A percentile compares a stretch with the other conserved stretches of the same genome.
These are phyloP conservation scores for Aegle marmelos DNA, from an alignment of 345 rosid genomes.

Conservation along the genomic window DNA sequence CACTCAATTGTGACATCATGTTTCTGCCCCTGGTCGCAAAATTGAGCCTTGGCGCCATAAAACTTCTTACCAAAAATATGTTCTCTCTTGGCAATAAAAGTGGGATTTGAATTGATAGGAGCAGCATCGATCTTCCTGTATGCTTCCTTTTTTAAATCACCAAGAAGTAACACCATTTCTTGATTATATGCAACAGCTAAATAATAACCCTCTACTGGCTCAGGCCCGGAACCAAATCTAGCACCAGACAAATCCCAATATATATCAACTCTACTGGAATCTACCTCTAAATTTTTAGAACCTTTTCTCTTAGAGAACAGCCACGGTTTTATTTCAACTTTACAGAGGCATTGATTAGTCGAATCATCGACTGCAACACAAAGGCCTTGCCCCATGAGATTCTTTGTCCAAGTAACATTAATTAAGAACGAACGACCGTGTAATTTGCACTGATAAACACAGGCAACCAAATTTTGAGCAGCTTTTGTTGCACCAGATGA, in stretches of 20 bases:
- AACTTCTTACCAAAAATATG: slow-evolving; percentile 80
- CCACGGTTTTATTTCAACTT: slow-evolving; percentile 90
- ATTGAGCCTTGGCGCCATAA: slow-evolving; percentile 71
- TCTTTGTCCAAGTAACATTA: slow-evolving; percentile 81
- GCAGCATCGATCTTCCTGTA: slow-evolving; percentile 52
- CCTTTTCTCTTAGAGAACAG: slow-evolving; percentile 83
- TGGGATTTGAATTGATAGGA: slow-evolving; percentile 38
- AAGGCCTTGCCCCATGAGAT: slow-evolving; percentile 83
- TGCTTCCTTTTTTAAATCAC: slow-evolving; percentile 83
- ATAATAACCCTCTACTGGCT: slow-evolving; percentile 70
- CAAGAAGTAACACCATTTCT: slow-evolving; percentile 66
- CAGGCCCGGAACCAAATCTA: slow-evolving; percentile 80
- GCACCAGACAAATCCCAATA: slow-evolving; percentile 78
- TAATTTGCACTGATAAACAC: slow-evolving; percentile 67
- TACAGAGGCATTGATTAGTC: slow-evolving; percentile 58
- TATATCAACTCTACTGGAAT: slow-evolving; percentile 49
- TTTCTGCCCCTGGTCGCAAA: slow-evolving; percentile 53
- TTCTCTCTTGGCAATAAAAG: slow-evolving; percentile 68
- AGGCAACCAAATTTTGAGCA: slow-evolving; percentile 77
- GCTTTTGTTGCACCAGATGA: slow-evolving; percentile 44
- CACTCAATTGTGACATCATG: slow-evolving; percentile 83
- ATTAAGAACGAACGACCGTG: slow-evolving; percentile 59
- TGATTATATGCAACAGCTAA: slow-evolving; percentile 61
- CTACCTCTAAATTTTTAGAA: slow-evolving; percentile 50
- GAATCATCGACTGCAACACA: slow-evolving; percentile 69